These are phyloP conservation scores for Diutina siamensis DNA, from an alignment of 1,139 yeast species.

Conservation along the genomic window DNA sequence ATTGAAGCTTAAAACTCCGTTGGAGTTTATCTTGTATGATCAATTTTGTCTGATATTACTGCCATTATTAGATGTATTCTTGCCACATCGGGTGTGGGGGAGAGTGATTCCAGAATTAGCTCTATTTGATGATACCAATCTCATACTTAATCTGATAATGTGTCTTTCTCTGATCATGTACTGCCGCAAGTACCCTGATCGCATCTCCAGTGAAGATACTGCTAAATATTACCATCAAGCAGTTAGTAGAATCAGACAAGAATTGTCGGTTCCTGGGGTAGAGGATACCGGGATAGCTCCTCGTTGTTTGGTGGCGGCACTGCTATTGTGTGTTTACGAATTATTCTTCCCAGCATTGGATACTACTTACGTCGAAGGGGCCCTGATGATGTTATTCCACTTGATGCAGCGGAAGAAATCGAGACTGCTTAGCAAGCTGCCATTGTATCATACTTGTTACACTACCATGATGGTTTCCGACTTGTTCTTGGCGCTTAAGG, in stretches of 20 bases:
- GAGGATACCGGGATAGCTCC: slow-evolving; percentile 21
- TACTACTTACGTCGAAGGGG: slow-evolving; percentile 25
- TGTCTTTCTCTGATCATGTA: slow-evolving; percentile 25
- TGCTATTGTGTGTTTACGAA: slow-evolving; percentile 28
- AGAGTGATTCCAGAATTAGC: slow-evolving; percentile 24
- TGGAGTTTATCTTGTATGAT: background rate
- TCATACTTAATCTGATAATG: slow-evolving; percentile 24
- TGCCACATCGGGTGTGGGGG: slow-evolving; percentile 3
- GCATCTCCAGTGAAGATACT: slow-evolving; percentile 14
- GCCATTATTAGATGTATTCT: background rate
- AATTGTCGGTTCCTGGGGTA: slow-evolving; percentile 16
- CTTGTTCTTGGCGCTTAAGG: slow-evolving; percentile 23
- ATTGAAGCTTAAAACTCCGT: background rate
- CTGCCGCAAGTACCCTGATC: slow-evolving; percentile 19
- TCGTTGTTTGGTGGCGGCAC: slow-evolving; percentile 26
- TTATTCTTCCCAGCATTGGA: slow-evolving; percentile 27
- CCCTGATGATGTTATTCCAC: slow-evolving; percentile 19
- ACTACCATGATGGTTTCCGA: slow-evolving; percentile 29
- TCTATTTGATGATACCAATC: slow-evolving; percentile 25
- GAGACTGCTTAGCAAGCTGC: slow-evolving; percentile 11
- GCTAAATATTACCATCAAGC: slow-evolving; percentile 27
- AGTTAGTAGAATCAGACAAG: slow-evolving; percentile 21
- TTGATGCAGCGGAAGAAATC: slow-evolving; percentile 12
- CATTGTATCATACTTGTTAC: slow-evolving; percentile 23
- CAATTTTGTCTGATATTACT: background rate